Conservation (phyloP, 176 grass and related monocot genomes). For the Puya raimondii region DNA sequence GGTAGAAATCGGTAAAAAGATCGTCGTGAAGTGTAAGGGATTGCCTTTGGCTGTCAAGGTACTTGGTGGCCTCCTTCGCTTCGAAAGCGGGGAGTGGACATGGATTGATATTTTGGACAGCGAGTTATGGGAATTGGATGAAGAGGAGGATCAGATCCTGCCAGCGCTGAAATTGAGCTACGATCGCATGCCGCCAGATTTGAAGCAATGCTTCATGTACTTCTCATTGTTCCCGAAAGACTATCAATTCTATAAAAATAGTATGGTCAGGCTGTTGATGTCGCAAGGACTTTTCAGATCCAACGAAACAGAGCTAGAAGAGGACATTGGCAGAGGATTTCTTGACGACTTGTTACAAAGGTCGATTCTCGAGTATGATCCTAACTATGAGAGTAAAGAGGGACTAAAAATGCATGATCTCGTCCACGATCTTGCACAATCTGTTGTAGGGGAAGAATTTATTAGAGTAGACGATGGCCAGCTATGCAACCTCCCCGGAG, state of each 20-base stretch:
- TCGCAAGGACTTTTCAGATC: conserved; percentile 28
- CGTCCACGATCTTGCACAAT: conserved; percentile 9
- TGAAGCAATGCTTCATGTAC: conserved; percentile 21
- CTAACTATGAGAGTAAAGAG: background rate
- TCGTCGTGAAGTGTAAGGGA: background rate
- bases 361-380: conserved; percentile 22
- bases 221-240: conserved; percentile 34
- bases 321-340: conserved; percentile 12
- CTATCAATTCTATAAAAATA: conserved; percentile 19
- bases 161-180: conserved; percentile 18
- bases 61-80: background rate
- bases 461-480: conserved; percentile 11
- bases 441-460: conserved; percentile 15
- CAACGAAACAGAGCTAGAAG: background rate
- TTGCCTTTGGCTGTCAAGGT: background rate
- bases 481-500: conserved; percentile 6
- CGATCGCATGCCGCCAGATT: conserved; percentile 6
- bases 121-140: conserved; percentile 16
- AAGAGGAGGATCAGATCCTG: conserved; percentile 5
- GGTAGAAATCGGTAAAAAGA: background rate
- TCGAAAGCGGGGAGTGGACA: background rate
- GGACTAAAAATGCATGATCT: conserved; percentile 28
- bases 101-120: background rate
- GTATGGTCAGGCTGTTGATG: conserved; percentile 21
- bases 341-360: conserved; percentile 17